A percentile compares a stretch with the other conserved stretches of the same genome.
Conservation (phyloP, 371 early-diverging fungal species). For the Coemansia sp. region DNA sequence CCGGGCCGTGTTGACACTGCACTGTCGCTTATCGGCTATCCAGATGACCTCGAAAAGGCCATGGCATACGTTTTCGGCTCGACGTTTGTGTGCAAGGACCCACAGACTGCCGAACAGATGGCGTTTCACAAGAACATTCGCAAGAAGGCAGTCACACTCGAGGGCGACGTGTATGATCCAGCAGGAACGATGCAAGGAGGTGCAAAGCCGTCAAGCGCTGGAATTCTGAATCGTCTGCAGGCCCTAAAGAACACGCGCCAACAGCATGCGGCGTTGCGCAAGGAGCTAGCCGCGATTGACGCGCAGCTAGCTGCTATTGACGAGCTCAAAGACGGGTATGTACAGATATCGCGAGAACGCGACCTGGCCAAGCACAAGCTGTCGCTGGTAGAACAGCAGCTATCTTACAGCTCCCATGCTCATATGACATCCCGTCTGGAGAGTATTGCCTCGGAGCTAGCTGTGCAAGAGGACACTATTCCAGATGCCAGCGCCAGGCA, state of each 20-base stretch:
- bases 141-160: slow-evolving; percentile 90
- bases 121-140: slow-evolving; percentile 83
- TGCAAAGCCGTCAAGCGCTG: slow-evolving; percentile 72
- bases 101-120: slow-evolving; percentile 79
- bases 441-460: slow-evolving; percentile 41
- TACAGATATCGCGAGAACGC: slow-evolving; percentile 58
- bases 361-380: slow-evolving; percentile 77
- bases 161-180: slow-evolving; percentile 99
- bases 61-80: slow-evolving; percentile 96
- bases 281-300: slow-evolving; percentile 56
- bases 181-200: slow-evolving; percentile 98
- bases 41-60: slow-evolving; percentile 75
- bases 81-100: slow-evolving; percentile 90
- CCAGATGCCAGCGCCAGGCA: slow-evolving; percentile 27
- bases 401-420: slow-evolving; percentile 68
- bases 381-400: slow-evolving; percentile 65
- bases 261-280: slow-evolving; percentile 31
- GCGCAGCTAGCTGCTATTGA: slow-evolving; percentile 57
- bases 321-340: slow-evolving; percentile 54
- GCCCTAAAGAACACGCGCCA: slow-evolving; percentile 54
- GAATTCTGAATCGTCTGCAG: slow-evolving; percentile 72
- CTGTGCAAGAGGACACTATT: slow-evolving; percentile 25
- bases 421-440: slow-evolving; percentile 45
- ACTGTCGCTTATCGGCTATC: slow-evolving; percentile 77
- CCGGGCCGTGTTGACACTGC: slow-evolving; percentile 86